Conservation (phyloP, 768 basidiomycete species). For the Royoungia palumana region DNA sequence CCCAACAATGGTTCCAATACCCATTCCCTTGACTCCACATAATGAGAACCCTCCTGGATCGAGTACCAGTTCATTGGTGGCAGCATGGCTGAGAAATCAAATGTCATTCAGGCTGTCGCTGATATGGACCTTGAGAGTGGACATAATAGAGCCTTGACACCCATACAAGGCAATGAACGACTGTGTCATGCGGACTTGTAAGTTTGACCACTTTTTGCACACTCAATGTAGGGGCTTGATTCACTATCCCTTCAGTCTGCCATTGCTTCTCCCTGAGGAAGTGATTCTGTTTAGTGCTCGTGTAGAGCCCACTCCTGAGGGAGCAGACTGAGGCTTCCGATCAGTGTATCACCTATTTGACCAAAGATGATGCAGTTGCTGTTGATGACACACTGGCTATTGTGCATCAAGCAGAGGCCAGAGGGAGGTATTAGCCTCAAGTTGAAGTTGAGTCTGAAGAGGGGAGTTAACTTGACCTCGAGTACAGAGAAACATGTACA, state of each 20-base stretch:
- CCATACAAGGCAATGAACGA: conserved; percentile 48
- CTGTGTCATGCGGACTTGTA: conserved; percentile 43
- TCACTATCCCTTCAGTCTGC: conserved; percentile 22
- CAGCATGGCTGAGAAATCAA: conserved; percentile 38
- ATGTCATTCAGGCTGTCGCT: conserved; percentile 33
- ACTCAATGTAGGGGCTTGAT: neutral
- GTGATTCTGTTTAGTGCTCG: conserved; percentile 46
- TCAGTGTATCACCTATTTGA: conserved; percentile 46
- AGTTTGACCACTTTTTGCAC: neutral
- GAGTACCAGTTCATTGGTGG: conserved; percentile 46
- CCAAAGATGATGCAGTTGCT: conserved; percentile 54
- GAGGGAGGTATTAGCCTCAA: conserved; percentile 43
- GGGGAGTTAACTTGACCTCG: conserved; percentile 1
- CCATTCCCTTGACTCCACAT: neutral
- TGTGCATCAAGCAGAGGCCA: conserved; percentile 53
- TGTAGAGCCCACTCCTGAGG: conserved; percentile 58
- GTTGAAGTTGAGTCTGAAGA: conserved; percentile 45
- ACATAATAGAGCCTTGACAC: conserved; percentile 52
- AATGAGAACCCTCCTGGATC: conserved; percentile 29
- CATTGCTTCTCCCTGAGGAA: conserved; percentile 44
- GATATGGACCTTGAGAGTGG: conserved; percentile 45
- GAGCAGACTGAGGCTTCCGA: conserved; percentile 50
- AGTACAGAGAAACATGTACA: conserved; percentile 18
- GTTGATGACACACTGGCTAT: conserved; percentile 52
- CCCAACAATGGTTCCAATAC: conserved; percentile 8